Evolutionary conservation across 495 filamentous ascomycete genomes (phyloP), one percentile per base, ranked within the genome.

Genomic region (Rostrohypoxylon terebratum): DNA sequence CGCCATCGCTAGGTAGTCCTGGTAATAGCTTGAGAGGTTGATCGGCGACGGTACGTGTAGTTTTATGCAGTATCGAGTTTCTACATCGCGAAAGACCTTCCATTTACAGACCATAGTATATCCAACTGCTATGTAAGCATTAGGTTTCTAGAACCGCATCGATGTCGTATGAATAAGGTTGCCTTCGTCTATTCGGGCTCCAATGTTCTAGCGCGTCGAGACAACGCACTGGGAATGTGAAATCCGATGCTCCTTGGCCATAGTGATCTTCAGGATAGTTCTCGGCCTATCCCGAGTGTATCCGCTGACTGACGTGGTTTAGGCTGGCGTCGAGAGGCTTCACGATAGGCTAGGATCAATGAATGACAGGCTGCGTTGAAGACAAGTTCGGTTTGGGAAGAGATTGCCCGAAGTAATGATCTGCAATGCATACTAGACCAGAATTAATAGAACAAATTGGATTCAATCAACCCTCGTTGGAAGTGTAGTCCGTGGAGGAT

Each of bases 261-360:
- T 44, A 28, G 54, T 58, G 66, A 70, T 70, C 66, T 59, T 62
- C 45, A 58, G 25, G 38, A 16, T 40, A 47, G 21, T 66, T n/a
- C 33, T 60, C 51, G 40, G 34, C 59, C 33, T 55, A 20, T 61
- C 28, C 66, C 71, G 59, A 63, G 7, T 60, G 62, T 74, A 69
- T 74, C 71, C 71, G 71, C 71, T 44, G 31, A 65, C 57, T 74
- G 63, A 70, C 63, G 66, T 74, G 66, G 62, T 63, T 63, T 62
- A 21, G 62, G 59, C 34, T 44, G 44, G 62, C 63, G 58, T 58
- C 71, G 66, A 67, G 62, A 63, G 51, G 58, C 57, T 74, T 74
- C 57, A 70, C 66, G 66, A 74, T 74, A 70, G 63, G 63, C 66
- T 51, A 33, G 57, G 16, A 63, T 58, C 13, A 63, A 36, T 61